Evolutionary conservation across 441 rosid genomes (phyloP), one percentile per base, ranked within the genome.

Genomic region (Aleurites moluccanus): DNA sequence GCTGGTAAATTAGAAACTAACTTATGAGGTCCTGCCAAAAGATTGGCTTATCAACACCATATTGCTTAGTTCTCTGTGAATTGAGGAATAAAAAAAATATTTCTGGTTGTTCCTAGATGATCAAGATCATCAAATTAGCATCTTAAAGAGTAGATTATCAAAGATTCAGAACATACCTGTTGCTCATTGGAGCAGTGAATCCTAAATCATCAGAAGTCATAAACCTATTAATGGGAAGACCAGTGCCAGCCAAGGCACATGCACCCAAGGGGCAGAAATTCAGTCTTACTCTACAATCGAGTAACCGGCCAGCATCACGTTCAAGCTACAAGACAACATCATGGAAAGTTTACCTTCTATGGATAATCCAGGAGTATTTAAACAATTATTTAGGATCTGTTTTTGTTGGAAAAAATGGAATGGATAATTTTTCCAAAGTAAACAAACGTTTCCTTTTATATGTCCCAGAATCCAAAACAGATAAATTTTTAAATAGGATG

Each of bases 191-290:
- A 82, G 87, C 88, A 56, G 90, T 80, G 78, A 96, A 96, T 49
- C 93, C 96, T 68, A 96, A 76, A 75, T 89, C 88, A 18, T 82
- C 83, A 7, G 97, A 83, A 69, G 97, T 92, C 95, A 89, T 88
- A 76, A 90, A 88, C 79, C 99, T 84, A 84, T 96, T 91, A 70
- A 93, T 89, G 11, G 99, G 97, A 30, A 93, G 79, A 76, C 98
- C 96, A 67, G 98, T 96, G 70, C 96, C 99, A 56, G 99, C 98
- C 85, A 92, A 79, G 75, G 97, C 99, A 87, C 98, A 96, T 73
- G 99, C 97, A 77, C 99, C 98, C 21, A 93, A 86, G 50, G 98
- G 98, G 70, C 87, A 90, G 79, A 88, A 82, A 75, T 96, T 95
- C 83, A 92, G 65, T 79, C 97, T 90, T 35, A 18, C 86, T 75